Evolutionary conservation across 2,329 filamentous ascomycete species (phyloP), one percentile per base, ranked within the genome.

Genomic region (Aspergillus amoenus): DNA sequence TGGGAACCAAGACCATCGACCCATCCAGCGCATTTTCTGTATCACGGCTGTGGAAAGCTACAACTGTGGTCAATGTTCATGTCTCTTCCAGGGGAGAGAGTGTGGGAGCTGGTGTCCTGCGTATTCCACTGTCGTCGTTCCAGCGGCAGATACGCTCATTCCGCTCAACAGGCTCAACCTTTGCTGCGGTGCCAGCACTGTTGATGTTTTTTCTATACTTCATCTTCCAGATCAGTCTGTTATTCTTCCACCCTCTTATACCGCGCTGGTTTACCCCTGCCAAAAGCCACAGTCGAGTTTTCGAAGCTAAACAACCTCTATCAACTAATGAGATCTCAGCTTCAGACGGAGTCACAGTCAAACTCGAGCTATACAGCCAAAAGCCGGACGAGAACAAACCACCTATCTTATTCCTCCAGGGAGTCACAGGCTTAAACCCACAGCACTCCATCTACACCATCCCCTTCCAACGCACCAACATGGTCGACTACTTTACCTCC

Each of bases 21-120:
- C 43, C 55, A 2, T 37, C 15, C 11, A 41, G 55, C 12, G 47
- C 60, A 5, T 57, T 64, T 17, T 61, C 57, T 1, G 13, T 52
- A n/a, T 45, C 47, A 11, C 56, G 55, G 18, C 56, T 60, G 8
- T 64, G 62, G 63, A 37, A 59, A 37, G 58, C 57, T 21, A 64
- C 60, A 32, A 63, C 60, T 7, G 58, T 56, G 2, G 44, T 64
- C 9, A 57, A 60, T 17, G 22, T 59, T 22, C 47, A n/a, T n/a
- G 52, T 63, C 42, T 39, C 40, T 27, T 21, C 47, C 39, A 27
- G 30, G 7, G n/a, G 52, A 57, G 7, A 58, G 45, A 27, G 37
- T 18, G 15, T 61, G 40, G 63, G 55, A 40, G 40, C 37, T 6
- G 61, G 61, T 9, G 48, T 54, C 12, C 34, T 64, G 30, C 56